Percentiles rank a stretch among this genome's conserved stretches.
Evolutionary conservation across 805 yeast species (phyloP).

Genomic region (Barnettozyma populi): DNA sequence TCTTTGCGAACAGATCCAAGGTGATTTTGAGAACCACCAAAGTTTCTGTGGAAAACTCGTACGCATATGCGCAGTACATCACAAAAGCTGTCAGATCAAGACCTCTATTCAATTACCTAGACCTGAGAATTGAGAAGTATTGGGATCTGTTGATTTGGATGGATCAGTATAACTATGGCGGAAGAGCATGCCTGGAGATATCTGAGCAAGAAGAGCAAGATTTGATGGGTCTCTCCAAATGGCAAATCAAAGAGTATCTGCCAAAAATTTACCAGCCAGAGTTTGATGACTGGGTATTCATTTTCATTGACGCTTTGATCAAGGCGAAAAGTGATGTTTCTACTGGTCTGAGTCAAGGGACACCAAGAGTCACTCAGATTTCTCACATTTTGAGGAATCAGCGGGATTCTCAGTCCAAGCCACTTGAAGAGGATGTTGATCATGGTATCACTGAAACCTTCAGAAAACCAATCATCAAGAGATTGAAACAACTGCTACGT

Average conservation of each 20-base stretch:
- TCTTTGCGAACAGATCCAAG: constrained; percentile 76
- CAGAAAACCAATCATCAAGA: constrained; percentile 56
- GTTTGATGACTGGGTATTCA: constrained; percentile 80
- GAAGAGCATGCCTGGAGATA: constrained; percentile 43
- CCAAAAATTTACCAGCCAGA: constrained; percentile 76
- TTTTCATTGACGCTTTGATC: constrained; percentile 66
- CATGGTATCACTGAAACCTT: constrained; percentile 51
- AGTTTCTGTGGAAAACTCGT: constrained; percentile 75
- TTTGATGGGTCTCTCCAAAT: constrained; percentile 43
- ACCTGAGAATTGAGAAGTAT: constrained; percentile 63
- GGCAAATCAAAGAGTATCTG: constrained; percentile 75
- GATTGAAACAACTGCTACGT: constrained; percentile 59
- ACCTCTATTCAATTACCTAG: constrained; percentile 79
- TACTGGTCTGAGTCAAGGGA: constrained; percentile 28
- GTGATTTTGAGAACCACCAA: constrained; percentile 71
- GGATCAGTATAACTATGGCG: constrained; percentile 87
- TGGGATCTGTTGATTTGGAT: constrained; percentile 97
- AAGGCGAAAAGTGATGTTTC: constrained; percentile 40
- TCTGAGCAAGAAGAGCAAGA: constrained; percentile 34
- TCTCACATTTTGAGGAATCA: constrained; percentile 45
- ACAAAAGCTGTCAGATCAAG: constrained; percentile 72
- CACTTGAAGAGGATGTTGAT: constrained; percentile 31
- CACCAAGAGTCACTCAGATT: constrained; percentile 70
- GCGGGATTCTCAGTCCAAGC: constrained; percentile 24
- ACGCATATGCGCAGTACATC: constrained; percentile 84